A percentile compares a stretch with the other conserved stretches of the same genome.
phyloP scores from a whole-genome alignment of 192 early-diverging fungal species.

The Spinellus fusiger region DNA sequence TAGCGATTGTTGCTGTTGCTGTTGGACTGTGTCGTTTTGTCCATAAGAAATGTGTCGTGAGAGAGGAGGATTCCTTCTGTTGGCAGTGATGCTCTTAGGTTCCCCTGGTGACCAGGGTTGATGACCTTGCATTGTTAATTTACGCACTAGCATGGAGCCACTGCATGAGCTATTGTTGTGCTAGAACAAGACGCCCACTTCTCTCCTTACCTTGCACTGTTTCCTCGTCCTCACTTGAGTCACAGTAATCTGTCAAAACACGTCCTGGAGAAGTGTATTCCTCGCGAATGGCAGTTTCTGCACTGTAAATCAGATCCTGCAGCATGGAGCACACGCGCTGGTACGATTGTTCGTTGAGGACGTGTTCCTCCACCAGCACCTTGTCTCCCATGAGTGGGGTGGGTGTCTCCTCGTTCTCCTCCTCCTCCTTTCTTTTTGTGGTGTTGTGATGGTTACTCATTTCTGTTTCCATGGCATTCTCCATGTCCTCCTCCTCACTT shows the following conservation, averaged over 20 bases:
- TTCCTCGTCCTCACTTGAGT: slow-evolving; percentile 3
- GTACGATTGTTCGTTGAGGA: slow-evolving; percentile 1
- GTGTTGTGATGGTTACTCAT: neutral
- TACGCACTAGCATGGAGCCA: too few species aligned
- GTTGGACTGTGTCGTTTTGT: neutral
- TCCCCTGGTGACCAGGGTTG: neutral
- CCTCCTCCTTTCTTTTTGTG: neutral
- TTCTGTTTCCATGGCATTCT: too few species aligned
- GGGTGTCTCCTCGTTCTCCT: neutral
- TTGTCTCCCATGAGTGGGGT: too few species aligned
- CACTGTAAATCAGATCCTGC: slow-evolving; percentile 1
- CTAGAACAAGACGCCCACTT: neutral
- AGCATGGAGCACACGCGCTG: slow-evolving; percentile 3
- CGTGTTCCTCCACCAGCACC: slow-evolving; percentile 9
- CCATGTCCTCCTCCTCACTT: neutral
- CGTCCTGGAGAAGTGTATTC: slow-evolving; percentile 4
- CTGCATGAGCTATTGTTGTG: neutral
- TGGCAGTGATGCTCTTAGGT: too few species aligned
- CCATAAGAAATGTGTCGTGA: neutral
- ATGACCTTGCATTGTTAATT: neutral
- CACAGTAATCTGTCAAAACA: slow-evolving; percentile 6
- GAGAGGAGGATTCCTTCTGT: too few species aligned
- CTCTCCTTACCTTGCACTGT: neutral
- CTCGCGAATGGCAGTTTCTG: slow-evolving; percentile 4
- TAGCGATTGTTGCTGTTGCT: neutral